A percentile compares a stretch with the other conserved stretches of the same genome.
phyloP scores from a whole-genome alignment of 2,329 filamentous ascomycete genomes.

The Xylariaceae sp. region DNA sequence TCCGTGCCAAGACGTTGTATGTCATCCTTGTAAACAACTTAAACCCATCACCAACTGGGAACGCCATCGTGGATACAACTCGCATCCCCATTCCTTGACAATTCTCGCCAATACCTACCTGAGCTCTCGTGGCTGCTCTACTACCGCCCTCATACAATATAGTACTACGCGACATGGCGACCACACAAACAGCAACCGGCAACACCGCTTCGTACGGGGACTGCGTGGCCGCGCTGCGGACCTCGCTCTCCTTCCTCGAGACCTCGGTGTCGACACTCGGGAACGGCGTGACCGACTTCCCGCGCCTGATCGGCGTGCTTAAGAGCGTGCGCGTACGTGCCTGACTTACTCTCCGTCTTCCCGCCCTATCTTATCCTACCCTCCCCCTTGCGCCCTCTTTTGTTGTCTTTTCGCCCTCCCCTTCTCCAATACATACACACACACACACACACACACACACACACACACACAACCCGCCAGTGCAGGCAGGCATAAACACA shows the following conservation, averaged over 20 bases:
- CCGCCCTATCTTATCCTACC: not conserved
- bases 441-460: not conserved
- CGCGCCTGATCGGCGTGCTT: conserved; percentile 56
- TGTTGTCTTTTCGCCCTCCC: too few species aligned
- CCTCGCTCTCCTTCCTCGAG: conserved; percentile 63
- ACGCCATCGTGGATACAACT: too few species aligned
- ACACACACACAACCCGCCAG: not conserved
- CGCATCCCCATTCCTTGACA: too few species aligned
- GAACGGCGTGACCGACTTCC: conserved; percentile 60
- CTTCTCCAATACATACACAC: not conserved
- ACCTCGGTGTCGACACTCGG: conserved; percentile 62
- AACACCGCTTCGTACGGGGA: conserved; percentile 49
- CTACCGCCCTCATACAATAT: too few species aligned
- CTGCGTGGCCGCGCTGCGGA: conserved; percentile 62
- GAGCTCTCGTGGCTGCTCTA: too few species aligned
- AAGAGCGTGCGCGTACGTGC: conserved; percentile 58
- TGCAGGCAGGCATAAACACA: conserved; percentile 3
- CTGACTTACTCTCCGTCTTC: not conserved
- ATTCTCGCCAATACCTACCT: too few species aligned
- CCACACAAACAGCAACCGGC: conserved; percentile 13
- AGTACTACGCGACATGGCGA: conserved; percentile 21
- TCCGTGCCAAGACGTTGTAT: too few species aligned
- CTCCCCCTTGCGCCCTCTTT: too few species aligned
- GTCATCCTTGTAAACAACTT: too few species aligned
- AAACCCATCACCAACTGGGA: too few species aligned